Evolutionary conservation across 2,329 filamentous ascomycete genomes (phyloP), one percentile per base, ranked within the genome.

Genomic region (Monilinia polystroma): DNA sequence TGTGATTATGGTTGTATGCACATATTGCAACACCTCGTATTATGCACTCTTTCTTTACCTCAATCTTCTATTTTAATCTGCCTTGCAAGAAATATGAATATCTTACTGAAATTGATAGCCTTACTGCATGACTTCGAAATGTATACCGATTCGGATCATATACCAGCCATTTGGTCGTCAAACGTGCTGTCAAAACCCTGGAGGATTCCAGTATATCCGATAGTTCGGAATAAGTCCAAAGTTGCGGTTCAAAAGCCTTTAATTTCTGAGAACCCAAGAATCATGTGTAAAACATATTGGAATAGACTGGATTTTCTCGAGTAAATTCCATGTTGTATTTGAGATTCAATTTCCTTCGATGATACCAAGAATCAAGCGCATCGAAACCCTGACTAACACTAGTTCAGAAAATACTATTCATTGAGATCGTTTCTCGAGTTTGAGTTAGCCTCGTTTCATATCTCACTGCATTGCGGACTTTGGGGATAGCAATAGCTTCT

Each of bases 401-500:
- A 3, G 35, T 18, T 26, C 8, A 4, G 20, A 1, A n/a, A 7
- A 7, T 38, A 26, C 18, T 18, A 8, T n/a, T 35, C 14, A 26
- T 60, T 38, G 20, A 60, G 58, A 45, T 51, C 29, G 18, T 90
- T 78, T 93, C 90, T 0, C 86, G 83, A 23, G 93, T 90, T 35
- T 88, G 84, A 63, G 83, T 90, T 73, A 85, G 84, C 71, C 93
- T 75, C 68, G 79, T 83, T 0, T 87, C 87, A 51, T 82, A 82
- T 69, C 84, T 81, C 5, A 93, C 72, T 2, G 87, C 90, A 70
- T 81, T 78, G 14, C 83, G 80, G 29, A 93, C 82, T 74, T 94
- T 93, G 45, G 82, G 83, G 70, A 93, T 86, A n/a, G 86, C 84
- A 84, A 88, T 90, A 74, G 87, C 83, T 77, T 93, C 91, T 90